Conservation (phyloP, 2,329 filamentous ascomycete species). For the Penicillium sp. region DNA sequence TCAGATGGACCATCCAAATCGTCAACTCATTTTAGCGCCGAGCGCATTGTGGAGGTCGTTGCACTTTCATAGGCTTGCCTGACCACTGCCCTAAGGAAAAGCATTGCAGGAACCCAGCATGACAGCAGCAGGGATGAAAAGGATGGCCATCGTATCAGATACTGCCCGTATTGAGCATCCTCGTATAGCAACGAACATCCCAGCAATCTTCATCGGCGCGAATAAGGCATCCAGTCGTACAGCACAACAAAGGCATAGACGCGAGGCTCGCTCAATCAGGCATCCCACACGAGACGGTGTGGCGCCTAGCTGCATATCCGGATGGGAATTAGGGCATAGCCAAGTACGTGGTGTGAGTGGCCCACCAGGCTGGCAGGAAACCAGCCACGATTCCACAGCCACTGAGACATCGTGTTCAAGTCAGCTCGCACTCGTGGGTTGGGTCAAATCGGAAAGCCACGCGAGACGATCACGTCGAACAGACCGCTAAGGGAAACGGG, state of each 20-base stretch:
- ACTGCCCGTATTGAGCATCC: background rate
- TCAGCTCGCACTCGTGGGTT: background rate
- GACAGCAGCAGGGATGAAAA: too few species aligned
- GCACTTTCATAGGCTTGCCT: too few species aligned
- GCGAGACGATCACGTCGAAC: background rate
- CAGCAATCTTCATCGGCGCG: too few species aligned
- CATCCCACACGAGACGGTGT: background rate
- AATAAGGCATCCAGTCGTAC: too few species aligned
- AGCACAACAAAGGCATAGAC: background rate
- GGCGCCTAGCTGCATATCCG: background rate
- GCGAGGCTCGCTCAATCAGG: background rate
- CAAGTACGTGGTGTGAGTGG: background rate
- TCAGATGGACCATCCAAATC: background rate
- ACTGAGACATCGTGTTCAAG: background rate
- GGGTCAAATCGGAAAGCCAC: background rate
- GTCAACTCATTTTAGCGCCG: too few species aligned
- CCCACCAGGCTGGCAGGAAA: background rate
- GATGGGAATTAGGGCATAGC: background rate
- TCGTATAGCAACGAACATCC: background rate
- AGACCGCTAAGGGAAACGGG: background rate
- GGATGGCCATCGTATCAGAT: too few species aligned
- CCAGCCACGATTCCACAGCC: conserved; percentile 2
- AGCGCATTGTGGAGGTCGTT: background rate
- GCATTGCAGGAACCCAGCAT: too few species aligned
- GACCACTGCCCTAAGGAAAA: too few species aligned